Evolutionary conservation across 1,284 basidiomycete species (phyloP).

Genomic region (Fistulinella cinereoalba): DNA sequence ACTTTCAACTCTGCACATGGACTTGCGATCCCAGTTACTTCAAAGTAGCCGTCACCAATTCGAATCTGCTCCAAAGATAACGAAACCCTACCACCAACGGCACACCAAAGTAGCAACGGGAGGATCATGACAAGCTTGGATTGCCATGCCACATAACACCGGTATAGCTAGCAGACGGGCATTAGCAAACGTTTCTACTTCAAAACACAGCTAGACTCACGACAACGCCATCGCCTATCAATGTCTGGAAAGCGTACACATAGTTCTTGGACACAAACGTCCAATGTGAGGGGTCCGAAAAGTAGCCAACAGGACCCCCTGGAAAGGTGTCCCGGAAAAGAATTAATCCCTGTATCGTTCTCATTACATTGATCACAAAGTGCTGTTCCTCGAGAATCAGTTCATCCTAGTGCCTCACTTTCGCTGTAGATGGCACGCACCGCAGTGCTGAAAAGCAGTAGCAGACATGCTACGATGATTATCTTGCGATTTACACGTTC

Average conservation of each 20-base stretch:
- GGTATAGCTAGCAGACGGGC: too few species aligned
- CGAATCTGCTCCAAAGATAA: background rate
- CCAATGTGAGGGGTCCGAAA: slow-evolving; percentile 20
- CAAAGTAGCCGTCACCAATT: background rate
- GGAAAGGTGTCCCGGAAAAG: slow-evolving; percentile 6
- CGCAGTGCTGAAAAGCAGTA: slow-evolving; percentile 5
- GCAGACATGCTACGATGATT: background rate
- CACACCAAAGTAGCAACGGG: too few species aligned
- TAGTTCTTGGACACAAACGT: slow-evolving; percentile 28
- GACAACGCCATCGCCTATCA: slow-evolving; percentile 31
- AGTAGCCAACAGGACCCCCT: slow-evolving; percentile 15
- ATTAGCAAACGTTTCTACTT: background rate
- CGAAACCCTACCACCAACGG: too few species aligned
- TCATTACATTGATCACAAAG: slow-evolving; percentile 9
- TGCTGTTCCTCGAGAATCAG: slow-evolving; percentile 4
- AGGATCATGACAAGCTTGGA: too few species aligned
- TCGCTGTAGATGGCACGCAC: slow-evolving; percentile 6
- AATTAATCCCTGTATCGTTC: slow-evolving; percentile 2
- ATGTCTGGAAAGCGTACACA: slow-evolving; percentile 26
- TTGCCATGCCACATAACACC: too few species aligned
- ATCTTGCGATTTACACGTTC: background rate
- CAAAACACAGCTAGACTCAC: slow-evolving; percentile 14
- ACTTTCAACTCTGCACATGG: too few species aligned
- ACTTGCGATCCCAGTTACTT: background rate
- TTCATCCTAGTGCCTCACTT: background rate